Evolutionary conservation across 495 filamentous ascomycete species (phyloP).

Genomic region (Penicillium silybi): DNA sequence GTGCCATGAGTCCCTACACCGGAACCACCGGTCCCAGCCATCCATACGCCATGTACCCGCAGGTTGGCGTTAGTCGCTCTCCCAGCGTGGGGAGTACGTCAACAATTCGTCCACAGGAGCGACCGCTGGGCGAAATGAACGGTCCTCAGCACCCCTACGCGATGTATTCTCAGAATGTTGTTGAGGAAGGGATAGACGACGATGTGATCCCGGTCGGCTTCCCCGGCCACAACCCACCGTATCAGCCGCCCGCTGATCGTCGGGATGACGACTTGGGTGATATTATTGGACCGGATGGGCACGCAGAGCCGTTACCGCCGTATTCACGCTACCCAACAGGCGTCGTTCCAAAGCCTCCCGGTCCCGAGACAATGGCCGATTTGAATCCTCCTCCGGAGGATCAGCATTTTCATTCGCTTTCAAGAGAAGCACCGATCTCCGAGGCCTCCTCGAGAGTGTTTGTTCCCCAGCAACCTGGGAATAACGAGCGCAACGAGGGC

Average conservation of each 20-base stretch:
- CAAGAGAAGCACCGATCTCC: slow-evolving; percentile 33
- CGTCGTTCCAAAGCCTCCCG: slow-evolving; percentile 35
- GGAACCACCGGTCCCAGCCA: slow-evolving; percentile 54
- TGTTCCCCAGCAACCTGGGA: slow-evolving; percentile 14
- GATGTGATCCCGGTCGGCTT: slow-evolving; percentile 69
- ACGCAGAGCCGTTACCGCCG: slow-evolving; percentile 84
- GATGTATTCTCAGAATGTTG: slow-evolving; percentile 76
- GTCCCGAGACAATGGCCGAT: slow-evolving; percentile 22
- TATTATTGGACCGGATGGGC: slow-evolving; percentile 84
- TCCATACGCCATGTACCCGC: slow-evolving; percentile 54
- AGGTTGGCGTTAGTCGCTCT: slow-evolving; percentile 54
- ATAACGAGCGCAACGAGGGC: neutral
- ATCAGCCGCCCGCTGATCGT: slow-evolving; percentile 67
- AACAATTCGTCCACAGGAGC: slow-evolving; percentile 53
- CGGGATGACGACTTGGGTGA: slow-evolving; percentile 82
- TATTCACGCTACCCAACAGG: slow-evolving; percentile 78
- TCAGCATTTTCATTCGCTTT: slow-evolving; percentile 13
- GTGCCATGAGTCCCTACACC: slow-evolving; percentile 50
- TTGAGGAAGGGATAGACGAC: slow-evolving; percentile 47
- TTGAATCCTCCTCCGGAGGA: slow-evolving; percentile 20
- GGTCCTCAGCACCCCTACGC: slow-evolving; percentile 86
- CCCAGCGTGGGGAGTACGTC: slow-evolving; percentile 63
- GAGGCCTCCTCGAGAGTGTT: slow-evolving; percentile 44
- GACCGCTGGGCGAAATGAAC: slow-evolving; percentile 55
- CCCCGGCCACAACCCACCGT: slow-evolving; percentile 57